Evolutionary conservation across 2,329 filamentous ascomycete genomes (phyloP), one percentile per base, ranked within the genome.

Genomic region (Fusarium hainanense): DNA sequence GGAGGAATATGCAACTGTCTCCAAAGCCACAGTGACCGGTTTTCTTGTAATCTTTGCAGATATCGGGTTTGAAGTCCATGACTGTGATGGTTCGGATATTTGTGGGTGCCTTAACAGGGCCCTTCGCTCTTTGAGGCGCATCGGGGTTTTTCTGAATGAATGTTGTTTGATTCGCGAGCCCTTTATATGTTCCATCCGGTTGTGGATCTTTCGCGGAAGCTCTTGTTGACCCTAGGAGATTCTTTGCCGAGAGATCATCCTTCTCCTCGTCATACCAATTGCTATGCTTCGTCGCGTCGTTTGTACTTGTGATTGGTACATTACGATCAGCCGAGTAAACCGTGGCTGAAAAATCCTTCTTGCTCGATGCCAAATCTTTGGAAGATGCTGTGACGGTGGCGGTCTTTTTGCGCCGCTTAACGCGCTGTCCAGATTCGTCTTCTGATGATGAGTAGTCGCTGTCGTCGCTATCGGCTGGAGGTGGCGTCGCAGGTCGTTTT

Each of bases 81-180:
- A 95, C 87, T 0, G 94, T 98, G 69, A 97, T 91, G 3, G 92
- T 97, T 54, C 96, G 90, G 58, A 99, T 90, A 75, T 98, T 98
- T 2, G 93, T 92, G 0, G 95, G 87, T 2, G 92, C 92, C 80
- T 97, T 97, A 66, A 97, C 87, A 0, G 96, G 96, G 0, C 96
- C 96, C 30, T 97, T 91, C 37, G 88, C 85, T 68, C 89, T 87
- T 28, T 81, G 83, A 4, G 90, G 88, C 10, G 92, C 90, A 77
- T 97, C 87, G 20, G 92, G 90, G 73, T 95, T 95, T 82, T 91
- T 94, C 74, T 91, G 88, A 65, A 97, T 92, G 77, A 94, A 95
- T 6, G 85, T 90, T 4, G 87, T 85, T 75, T 92, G 90, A 71
- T 90, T 92, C 52, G 92, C 89, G 4, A 91, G 82, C 48, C 93